Conservation (phyloP, 192 early-diverging fungal species). For the Spizellomyces punctatus region DNA sequence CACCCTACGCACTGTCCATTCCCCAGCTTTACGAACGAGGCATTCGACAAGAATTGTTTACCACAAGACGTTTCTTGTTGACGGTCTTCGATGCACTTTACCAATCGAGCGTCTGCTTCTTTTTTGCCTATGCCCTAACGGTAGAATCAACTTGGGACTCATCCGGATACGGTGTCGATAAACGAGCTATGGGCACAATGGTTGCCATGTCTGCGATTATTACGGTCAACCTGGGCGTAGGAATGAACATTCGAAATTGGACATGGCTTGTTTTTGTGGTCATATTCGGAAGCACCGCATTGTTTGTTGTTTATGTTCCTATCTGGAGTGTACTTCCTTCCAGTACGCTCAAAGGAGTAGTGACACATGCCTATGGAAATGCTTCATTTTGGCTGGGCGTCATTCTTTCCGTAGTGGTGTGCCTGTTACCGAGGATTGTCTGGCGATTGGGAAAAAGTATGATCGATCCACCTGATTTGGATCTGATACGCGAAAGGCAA, state of each 20-base stretch:
- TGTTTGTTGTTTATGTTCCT: conserved; percentile 72
- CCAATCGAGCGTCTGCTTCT: conserved; percentile 85
- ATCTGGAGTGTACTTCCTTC: conserved; percentile 62
- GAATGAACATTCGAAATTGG: conserved; percentile 83
- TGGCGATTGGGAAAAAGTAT: conserved; percentile 32
- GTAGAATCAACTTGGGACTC: conserved; percentile 51
- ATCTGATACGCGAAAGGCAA: conserved; percentile 40
- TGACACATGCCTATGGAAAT: conserved; percentile 61
- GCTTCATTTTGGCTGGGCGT: conserved; percentile 78
- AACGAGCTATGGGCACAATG: conserved; percentile 71
- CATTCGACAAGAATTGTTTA: conserved; percentile 79
- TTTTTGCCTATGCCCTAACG: conserved; percentile 71
- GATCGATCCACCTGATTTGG: conserved; percentile 31
- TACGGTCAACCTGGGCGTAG: conserved; percentile 80
- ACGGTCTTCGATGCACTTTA: conserved; percentile 91
- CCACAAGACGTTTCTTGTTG: conserved; percentile 75
- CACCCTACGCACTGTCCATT: conserved; percentile 42
- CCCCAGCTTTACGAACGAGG: conserved; percentile 76
- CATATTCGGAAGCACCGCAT: conserved; percentile 63
- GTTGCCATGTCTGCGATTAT: conserved; percentile 81
- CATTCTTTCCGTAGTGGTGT: conserved; percentile 56
- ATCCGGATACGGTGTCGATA: conserved; percentile 56
- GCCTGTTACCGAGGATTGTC: conserved; percentile 72
- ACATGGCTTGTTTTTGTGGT: conserved; percentile 73
- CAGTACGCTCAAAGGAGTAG: conserved; percentile 69